Base-by-base conservation (phyloP, 177 flowering plant species). In the Vitis hybrid region DNA sequence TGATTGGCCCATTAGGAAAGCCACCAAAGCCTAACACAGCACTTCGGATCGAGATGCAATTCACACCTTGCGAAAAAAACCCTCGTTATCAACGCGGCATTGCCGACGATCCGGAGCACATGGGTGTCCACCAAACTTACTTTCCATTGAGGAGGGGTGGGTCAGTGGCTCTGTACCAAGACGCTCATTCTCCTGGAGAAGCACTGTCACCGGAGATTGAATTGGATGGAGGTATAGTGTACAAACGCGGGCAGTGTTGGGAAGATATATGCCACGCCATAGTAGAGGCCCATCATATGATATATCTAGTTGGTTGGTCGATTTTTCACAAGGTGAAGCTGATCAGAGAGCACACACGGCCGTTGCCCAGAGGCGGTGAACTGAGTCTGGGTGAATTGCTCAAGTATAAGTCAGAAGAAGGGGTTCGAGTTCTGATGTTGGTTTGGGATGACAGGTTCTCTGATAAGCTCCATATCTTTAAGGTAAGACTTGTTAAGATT, bases 371-470 rank as follows among this genome's bases (percentile, higher is more conserved):
- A n/a, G 91, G 88, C 10, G 96, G 93, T 32, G 85, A 87, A 32
- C 66, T 90, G 70, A 93, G 84, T 0, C 88, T 95, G 3, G 99
- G 99, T 17, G 97, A 93, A 7, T 69, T 95, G 82, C 85, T 95
- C 59, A 95, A 89, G 88, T 91, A 93, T 71, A 95, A 95, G 74
- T 86, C 97, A 1, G 79, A 90, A 69, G 99, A 95, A 77, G 99
- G 99, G 2, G 97, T 95, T 18, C 58, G 99, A 58, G 98, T 95
- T 67, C 69, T 91, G 81, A 54, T 95, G 79, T 66, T 91, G 80
- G 85, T 90, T 70, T 95, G 99, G 99, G 97, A 95, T 79, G 99
- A 95, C 71, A 91, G 86, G 83, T 95, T 98, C 9, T 94, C 90
- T 57, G 74, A 79, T 62, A 89, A 85, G 69, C 82, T 85, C 71